Evolutionary conservation across 176 grass and related monocot species (phyloP).

Genomic region (Juncus effusus): DNA sequence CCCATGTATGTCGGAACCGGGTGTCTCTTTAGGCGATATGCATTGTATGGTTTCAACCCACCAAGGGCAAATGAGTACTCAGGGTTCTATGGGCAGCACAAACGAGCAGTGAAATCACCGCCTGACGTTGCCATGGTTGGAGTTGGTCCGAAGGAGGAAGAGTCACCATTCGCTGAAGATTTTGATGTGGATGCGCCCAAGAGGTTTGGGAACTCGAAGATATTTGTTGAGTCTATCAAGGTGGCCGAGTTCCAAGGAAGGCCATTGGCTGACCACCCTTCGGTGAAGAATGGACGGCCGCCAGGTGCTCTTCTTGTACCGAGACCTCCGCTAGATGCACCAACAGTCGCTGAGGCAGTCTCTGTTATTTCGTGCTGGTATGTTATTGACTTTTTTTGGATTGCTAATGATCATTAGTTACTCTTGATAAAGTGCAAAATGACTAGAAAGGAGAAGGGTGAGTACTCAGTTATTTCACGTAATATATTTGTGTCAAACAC

Average conservation of each 20-base stretch:
- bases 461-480: too few relatives aligned
- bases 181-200: constrained; percentile 22
- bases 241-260: constrained; percentile 37
- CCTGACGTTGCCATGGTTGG: constrained; percentile 10
- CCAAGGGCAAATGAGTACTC: constrained; percentile 48
- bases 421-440: too few relatives aligned
- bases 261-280: constrained; percentile 34
- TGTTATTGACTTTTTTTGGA: background rate
- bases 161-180: constrained; percentile 9
- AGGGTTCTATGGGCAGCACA: constrained; percentile 32
- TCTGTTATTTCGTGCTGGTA: constrained; percentile 38
- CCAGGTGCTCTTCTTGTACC: constrained; percentile 34
- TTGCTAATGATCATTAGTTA: background rate
- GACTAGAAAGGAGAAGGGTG: too few relatives aligned
- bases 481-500: too few relatives aligned
- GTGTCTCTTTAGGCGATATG: constrained; percentile 65
- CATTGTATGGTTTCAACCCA: constrained; percentile 60
- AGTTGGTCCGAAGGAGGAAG: constrained; percentile 10
- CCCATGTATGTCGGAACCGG: constrained; percentile 80
- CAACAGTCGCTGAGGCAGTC: constrained; percentile 31
- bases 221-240: constrained; percentile 30
- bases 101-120: constrained; percentile 8
- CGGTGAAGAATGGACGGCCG: constrained; percentile 38
- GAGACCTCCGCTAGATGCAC: constrained; percentile 33
- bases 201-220: constrained; percentile 37